Conservation (phyloP, 371 early-diverging fungal species). For the Mucor velutinosus region DNA sequence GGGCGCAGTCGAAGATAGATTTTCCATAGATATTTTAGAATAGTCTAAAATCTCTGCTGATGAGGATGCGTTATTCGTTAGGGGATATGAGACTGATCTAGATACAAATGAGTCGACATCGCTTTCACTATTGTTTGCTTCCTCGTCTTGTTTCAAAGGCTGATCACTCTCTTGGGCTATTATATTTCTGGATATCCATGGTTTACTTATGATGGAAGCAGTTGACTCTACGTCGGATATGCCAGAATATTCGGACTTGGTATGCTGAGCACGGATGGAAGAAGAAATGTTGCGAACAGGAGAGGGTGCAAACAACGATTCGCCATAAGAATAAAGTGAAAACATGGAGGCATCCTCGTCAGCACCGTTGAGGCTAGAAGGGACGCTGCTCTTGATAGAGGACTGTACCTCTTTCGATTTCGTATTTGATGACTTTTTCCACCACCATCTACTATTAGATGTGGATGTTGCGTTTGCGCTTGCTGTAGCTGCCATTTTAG, state of each 20-base stretch:
- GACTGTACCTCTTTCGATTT: background rate
- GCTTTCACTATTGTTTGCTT: background rate
- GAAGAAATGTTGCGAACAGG: conserved; percentile 1
- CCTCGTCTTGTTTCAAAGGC: background rate
- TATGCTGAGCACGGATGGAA: conserved; percentile 14
- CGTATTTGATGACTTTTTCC: conserved; percentile 6
- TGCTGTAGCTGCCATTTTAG: background rate
- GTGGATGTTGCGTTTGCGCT: background rate
- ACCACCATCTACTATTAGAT: conserved; percentile 17
- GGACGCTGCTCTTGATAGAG: background rate
- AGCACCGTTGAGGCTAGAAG: conserved; percentile 12
- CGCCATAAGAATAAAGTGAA: conserved; percentile 15
- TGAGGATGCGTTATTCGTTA: background rate
- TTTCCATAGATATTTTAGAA: background rate
- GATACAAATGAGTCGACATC: background rate
- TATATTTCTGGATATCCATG: conserved; percentile 19
- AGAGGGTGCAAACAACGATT: conserved; percentile 13
- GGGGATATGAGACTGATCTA: background rate
- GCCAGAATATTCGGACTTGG: conserved; percentile 21
- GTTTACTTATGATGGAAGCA: conserved; percentile 22
- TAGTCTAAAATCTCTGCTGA: background rate
- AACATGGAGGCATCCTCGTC: conserved; percentile 21
- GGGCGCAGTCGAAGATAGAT: background rate
- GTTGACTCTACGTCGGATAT: conserved; percentile 24
- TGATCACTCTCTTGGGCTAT: background rate